These are phyloP conservation scores for Gryganskiella cystojenkinii DNA, from an alignment of 192 early-diverging fungal species.

Conservation along the genomic window DNA sequence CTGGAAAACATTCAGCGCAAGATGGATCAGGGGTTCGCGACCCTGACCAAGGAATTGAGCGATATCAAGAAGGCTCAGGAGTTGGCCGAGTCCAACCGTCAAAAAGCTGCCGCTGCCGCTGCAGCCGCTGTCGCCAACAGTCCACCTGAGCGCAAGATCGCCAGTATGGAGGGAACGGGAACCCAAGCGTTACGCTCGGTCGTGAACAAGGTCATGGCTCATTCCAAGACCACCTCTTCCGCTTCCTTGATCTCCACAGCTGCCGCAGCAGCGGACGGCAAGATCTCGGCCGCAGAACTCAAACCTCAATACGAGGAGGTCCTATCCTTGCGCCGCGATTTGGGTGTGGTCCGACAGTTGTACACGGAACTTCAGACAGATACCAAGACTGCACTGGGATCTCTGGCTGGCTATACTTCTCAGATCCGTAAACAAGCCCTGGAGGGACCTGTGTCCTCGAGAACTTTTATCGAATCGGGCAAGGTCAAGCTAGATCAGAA, in stretches of 20 bases:
- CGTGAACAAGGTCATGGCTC: slow-evolving; percentile 35
- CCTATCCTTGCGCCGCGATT: slow-evolving; percentile 58
- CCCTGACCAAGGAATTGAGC: slow-evolving; percentile 51
- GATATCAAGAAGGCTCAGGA: slow-evolving; percentile 55
- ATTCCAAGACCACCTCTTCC: slow-evolving; percentile 12
- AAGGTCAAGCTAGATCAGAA: slow-evolving; percentile 65
- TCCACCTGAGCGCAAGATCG: not conserved
- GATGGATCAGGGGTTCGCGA: slow-evolving; percentile 53
- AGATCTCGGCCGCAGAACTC: slow-evolving; percentile 38
- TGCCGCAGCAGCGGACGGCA: not conserved
- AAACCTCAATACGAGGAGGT: slow-evolving; percentile 58
- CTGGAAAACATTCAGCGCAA: slow-evolving; percentile 59
- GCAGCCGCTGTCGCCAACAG: slow-evolving; percentile 12
- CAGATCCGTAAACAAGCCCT: slow-evolving; percentile 48
- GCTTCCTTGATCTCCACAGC: not conserved
- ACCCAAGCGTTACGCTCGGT: slow-evolving; percentile 29
- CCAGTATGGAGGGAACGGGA: not conserved
- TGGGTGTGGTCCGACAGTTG: slow-evolving; percentile 61
- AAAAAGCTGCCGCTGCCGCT: slow-evolving; percentile 24
- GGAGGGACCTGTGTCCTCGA: slow-evolving; percentile 43
- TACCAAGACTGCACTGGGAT: slow-evolving; percentile 50
- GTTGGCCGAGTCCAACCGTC: slow-evolving; percentile 21
- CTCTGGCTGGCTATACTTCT: slow-evolving; percentile 49
- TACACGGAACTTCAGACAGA: slow-evolving; percentile 64
- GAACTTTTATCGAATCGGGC: slow-evolving; percentile 68